Percentiles rank a stretch among this genome's conserved stretches.
phyloP scores from a whole-genome alignment of 176 grass and related monocot species.

The Eremochloa ophiuroides region DNA sequence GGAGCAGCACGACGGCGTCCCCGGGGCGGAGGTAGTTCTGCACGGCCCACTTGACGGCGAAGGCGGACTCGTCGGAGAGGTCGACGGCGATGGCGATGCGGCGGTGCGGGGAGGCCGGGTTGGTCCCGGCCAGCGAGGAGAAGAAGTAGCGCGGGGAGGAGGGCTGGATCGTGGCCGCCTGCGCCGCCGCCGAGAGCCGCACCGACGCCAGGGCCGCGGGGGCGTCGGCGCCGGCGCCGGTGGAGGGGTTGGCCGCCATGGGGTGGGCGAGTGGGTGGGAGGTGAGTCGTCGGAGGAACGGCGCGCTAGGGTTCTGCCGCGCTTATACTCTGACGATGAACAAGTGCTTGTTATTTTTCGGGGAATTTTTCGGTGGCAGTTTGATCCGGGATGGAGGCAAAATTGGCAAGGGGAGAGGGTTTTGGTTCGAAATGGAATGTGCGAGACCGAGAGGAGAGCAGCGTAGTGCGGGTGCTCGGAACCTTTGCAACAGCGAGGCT shows the following conservation, averaged over 20 bases:
- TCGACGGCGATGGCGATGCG: slow-evolving; percentile 92
- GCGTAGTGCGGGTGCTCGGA: background rate
- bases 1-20: slow-evolving; percentile 81
- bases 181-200: slow-evolving; percentile 28
- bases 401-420: background rate
- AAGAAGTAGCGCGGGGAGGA: slow-evolving; percentile 62
- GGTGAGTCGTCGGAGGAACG: background rate
- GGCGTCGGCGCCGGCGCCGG: slow-evolving; percentile 1
- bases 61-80: slow-evolving; percentile 90
- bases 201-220: slow-evolving; percentile 27
- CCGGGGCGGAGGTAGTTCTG: slow-evolving; percentile 95
- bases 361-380: background rate
- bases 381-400: slow-evolving; percentile 25
- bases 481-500: background rate
- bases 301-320: slow-evolving; percentile 28
- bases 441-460: background rate
- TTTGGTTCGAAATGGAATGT: slow-evolving; percentile 30
- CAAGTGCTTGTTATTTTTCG: background rate
- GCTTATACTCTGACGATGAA: background rate
- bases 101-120: slow-evolving; percentile 43
- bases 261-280: background rate
- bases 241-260: slow-evolving; percentile 45
- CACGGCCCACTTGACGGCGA: slow-evolving; percentile 77
- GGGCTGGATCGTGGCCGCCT: slow-evolving; percentile 43
- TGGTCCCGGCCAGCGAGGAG: slow-evolving; percentile 35